phyloP scores from a whole-genome alignment of 1,284 basidiomycete genomes.

The Irpex sp. region DNA sequence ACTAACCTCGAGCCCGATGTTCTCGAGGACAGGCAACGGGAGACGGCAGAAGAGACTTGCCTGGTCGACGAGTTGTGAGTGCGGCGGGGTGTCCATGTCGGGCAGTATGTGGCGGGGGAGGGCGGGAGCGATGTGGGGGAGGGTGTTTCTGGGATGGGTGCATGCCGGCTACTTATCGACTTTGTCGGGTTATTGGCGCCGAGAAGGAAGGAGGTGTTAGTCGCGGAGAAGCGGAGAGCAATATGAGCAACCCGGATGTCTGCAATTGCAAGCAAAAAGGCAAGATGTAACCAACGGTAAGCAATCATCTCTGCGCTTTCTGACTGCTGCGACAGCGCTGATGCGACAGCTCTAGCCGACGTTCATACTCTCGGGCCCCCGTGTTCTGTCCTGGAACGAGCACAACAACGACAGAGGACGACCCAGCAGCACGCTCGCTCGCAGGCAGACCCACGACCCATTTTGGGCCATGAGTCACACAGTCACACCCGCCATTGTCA shows the following conservation, averaged over 20 bases:
- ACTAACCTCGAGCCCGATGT: constrained; percentile 49
- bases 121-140: background rate
- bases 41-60: constrained; percentile 32
- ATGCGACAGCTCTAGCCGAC: background rate
- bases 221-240: background rate
- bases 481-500: background rate
- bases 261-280: background rate
- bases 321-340: background rate
- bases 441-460: no score
- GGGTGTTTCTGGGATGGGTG: background rate
- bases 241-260: background rate
- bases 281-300: background rate
- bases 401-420: background rate
- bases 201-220: background rate
- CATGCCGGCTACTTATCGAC: constrained; percentile 8
- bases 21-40: constrained; percentile 61
- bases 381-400: background rate
- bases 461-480: no score
- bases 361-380: background rate
- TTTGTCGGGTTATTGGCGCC: background rate
- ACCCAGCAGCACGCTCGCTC: background rate
- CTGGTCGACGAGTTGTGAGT: constrained; percentile 1
- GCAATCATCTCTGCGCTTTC: background rate
- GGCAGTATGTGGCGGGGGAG: background rate
- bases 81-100: background rate